Percentiles rank a stretch among this genome's conserved stretches.
phyloP scores from a whole-genome alignment of 257 asterid species.

The Nicotiana benthamiana region DNA sequence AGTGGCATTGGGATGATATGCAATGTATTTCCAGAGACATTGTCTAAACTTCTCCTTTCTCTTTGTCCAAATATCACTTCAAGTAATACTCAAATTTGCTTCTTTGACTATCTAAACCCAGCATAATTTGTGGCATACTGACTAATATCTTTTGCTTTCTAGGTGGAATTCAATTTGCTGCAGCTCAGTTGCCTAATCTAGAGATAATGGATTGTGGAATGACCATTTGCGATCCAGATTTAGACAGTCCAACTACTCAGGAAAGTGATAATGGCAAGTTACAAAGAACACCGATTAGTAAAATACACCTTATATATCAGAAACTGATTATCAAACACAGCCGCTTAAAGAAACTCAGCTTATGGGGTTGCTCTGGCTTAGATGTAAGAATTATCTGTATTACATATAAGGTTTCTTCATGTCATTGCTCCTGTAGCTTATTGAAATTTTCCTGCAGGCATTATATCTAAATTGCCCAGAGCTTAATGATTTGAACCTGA shows the following conservation, averaged over 20 bases:
- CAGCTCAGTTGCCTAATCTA: slow-evolving; percentile 77
- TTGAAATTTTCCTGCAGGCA: slow-evolving; percentile 51
- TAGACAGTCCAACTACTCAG: slow-evolving; percentile 24
- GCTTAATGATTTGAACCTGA: slow-evolving; percentile 74
- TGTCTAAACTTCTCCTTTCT: slow-evolving; percentile 82
- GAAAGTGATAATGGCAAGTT: slow-evolving; percentile 30
- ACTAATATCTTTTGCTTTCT: not conserved
- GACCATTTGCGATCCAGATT: slow-evolving; percentile 65
- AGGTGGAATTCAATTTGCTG: slow-evolving; percentile 97
- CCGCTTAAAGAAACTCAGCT: slow-evolving; percentile 78
- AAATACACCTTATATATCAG: slow-evolving; percentile 60
- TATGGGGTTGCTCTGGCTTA: slow-evolving; percentile 98
- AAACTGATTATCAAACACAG: slow-evolving; percentile 86
- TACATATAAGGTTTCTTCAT: not conserved
- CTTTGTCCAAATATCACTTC: slow-evolving; percentile 94
- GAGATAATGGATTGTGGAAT: slow-evolving; percentile 96
- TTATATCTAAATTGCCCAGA: slow-evolving; percentile 73
- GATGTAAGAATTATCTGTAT: slow-evolving; percentile 53
- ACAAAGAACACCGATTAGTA: slow-evolving; percentile 46
- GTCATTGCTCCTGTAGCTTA: slow-evolving; percentile 5
- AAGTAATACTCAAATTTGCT: slow-evolving; percentile 35
- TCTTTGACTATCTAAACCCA: not conserved
- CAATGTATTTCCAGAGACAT: slow-evolving; percentile 77
- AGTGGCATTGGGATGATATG: slow-evolving; percentile 97
- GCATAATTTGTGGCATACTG: not conserved